Evolutionary conservation across 2,329 filamentous ascomycete genomes (phyloP), one percentile per base, ranked within the genome.

Genomic region (Diaporthe sp.): DNA sequence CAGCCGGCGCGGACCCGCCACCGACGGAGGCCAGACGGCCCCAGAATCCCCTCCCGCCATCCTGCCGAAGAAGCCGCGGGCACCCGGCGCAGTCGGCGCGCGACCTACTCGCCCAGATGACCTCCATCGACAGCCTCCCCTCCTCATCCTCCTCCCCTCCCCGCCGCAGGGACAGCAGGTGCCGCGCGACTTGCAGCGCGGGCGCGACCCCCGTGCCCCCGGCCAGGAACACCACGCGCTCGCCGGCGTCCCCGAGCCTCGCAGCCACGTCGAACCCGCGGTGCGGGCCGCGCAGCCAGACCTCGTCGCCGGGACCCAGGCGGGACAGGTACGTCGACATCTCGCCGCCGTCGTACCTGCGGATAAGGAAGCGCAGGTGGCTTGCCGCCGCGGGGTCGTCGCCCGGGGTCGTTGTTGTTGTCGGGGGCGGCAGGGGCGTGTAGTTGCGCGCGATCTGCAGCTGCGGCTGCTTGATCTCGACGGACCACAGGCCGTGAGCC

Each of bases 381-480:
- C 25, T n/a, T 8, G 15, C 15, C 9, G 85, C 82, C 54, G 87
- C 84, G 42, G 82, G 78, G 47, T 82, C 78, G 10, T 76, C 76
- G 72, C 45, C 74, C 84, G 42, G 82, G 78, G 47, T 82, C 78
- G 10, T 76, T 75, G 72, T 42, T 74, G 66, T 15, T 33, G n/a
- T 50, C 17, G 76, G 70, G 0, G 78, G 35, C 0, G 91, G 96
- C 0, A 99, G 86, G 0, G 96, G 95, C 5, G 97, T 98, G 84
- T 99, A 99, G 74, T 95, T 92, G 76, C 97, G 87, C 57, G 95
- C 94, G 78, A 99, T 97, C 84, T 98, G 96, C 74, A 98, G 85
- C 82, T 98, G 92, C 2, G 97, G 97, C 85, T 98, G 97, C 85
- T 97, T 98, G 81, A 98, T 92, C 85, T 98, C 94, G 45, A 98